A percentile compares a stretch with the other conserved stretches of the same genome.
Conservation (phyloP, 345 rosid species). For the Leavenworthia alabamica region DNA sequence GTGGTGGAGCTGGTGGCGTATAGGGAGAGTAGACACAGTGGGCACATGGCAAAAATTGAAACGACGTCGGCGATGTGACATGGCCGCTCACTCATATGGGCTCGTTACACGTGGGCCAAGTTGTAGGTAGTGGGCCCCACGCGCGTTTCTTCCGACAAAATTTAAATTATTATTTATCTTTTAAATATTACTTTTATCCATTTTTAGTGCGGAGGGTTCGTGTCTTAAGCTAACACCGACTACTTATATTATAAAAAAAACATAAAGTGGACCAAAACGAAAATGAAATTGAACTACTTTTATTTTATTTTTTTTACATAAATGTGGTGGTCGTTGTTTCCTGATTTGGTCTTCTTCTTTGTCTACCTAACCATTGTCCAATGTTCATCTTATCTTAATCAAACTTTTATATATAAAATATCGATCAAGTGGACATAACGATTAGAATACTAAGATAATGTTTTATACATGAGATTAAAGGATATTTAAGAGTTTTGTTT, state of each 20-base stretch:
- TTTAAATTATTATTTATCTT: no score
- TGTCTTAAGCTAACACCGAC: constrained; percentile 22
- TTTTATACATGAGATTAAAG: constrained; percentile 7
- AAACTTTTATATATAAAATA: neutral
- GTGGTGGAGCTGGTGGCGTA: no score
- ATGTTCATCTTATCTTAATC: constrained; percentile 20
- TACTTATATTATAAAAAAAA: no score
- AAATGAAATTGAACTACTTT: constrained; percentile 32
- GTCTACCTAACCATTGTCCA: constrained; percentile 31
- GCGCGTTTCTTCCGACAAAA: constrained; percentile 8
- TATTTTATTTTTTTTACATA: no score
- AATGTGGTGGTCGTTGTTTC: constrained; percentile 28
- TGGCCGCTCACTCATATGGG: constrained; percentile 18
- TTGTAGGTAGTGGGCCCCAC: constrained; percentile 25
- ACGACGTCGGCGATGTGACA: constrained; percentile 31
- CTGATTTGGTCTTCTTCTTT: constrained; percentile 13
- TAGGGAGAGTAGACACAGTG: constrained; percentile 31
- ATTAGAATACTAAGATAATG: constrained; percentile 10
- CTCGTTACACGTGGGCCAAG: constrained; percentile 26
- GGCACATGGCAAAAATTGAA: constrained; percentile 19
- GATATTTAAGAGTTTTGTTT: neutral
- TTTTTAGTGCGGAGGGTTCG: constrained; percentile 24
- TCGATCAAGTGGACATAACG: constrained; percentile 9
- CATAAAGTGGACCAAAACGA: constrained; percentile 32
- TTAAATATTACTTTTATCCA: neutral